A percentile compares a stretch with the other conserved stretches of the same genome.
Evolutionary conservation across 2,329 filamentous ascomycete genomes (phyloP).

Genomic region (Colletotrichum theobromicola): DNA sequence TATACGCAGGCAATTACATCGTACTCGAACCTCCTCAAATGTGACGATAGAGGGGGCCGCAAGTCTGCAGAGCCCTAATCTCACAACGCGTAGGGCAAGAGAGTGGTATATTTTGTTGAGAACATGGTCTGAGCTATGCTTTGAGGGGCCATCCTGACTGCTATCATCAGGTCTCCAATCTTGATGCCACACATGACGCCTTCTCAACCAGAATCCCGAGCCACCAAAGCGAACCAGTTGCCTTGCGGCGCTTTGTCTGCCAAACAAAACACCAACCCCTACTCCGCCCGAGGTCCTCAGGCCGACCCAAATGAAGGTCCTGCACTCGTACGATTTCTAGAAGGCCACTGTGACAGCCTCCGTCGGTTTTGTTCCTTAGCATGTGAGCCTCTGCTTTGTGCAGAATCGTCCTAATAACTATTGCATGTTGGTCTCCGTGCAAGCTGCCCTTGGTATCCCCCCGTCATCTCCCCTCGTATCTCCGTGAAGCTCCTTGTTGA

Average conservation of each 20-base stretch:
- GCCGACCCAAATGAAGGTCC: background rate
- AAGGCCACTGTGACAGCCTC: background rate
- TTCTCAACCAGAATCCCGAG: background rate
- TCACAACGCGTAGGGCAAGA: background rate
- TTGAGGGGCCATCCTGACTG: background rate
- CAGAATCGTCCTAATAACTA: background rate
- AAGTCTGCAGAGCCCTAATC: background rate
- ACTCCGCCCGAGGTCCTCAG: background rate
- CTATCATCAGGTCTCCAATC: background rate
- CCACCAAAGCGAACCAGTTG: background rate
- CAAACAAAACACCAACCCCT: background rate
- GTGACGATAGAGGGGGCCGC: background rate
- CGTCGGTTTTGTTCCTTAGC: background rate
- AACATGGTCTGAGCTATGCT: background rate
- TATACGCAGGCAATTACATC: background rate
- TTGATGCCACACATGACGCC: background rate
- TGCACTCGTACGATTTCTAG: background rate
- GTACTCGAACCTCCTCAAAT: background rate
- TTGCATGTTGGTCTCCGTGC: background rate
- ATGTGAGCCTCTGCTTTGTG: background rate
- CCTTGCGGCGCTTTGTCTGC: background rate
- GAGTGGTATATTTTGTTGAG: background rate
- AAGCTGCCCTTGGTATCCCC: background rate
- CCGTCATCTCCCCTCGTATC: rapidly evolving
- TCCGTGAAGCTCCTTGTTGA: background rate